A percentile compares a stretch with the other conserved stretches of the same genome.
Evolutionary conservation across 139 green algal genomes (phyloP).

Genomic region (Auxenochlorella protothecoides): DNA sequence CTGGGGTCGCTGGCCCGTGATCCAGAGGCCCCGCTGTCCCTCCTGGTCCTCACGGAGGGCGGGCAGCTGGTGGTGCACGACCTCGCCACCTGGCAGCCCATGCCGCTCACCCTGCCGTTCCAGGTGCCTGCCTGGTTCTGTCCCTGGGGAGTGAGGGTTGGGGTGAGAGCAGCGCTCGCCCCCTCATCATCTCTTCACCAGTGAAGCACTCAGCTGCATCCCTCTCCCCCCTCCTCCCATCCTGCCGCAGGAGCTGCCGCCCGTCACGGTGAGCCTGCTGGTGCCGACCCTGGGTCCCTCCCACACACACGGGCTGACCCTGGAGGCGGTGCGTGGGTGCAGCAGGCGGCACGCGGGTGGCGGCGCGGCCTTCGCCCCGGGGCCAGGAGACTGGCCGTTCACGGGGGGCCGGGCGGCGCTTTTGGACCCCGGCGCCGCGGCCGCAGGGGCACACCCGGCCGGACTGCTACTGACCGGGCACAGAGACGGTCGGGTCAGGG

Average conservation of each 20-base stretch:
- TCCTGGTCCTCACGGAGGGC: conserved; percentile 60
- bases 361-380: neutral
- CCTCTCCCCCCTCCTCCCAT: too few relatives aligned
- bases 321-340: conserved; percentile 1
- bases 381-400: conserved; percentile 19
- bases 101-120: conserved; percentile 34
- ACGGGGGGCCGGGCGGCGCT: conserved; percentile 6
- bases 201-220: too few relatives aligned
- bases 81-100: conserved; percentile 31
- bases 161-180: too few relatives aligned
- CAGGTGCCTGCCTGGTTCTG: conserved; percentile 2
- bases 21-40: conserved; percentile 8
- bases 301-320: conserved; percentile 9
- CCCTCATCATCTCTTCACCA: too few relatives aligned
- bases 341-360: conserved; percentile 2
- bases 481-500: conserved; percentile 34
- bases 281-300: conserved; percentile 7
- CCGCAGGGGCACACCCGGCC: conserved; percentile 11
- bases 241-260: conserved; percentile 24
- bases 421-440: neutral
- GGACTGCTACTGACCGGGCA: conserved; percentile 33
- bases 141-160: too few relatives aligned
- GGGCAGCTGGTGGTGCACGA: conserved; percentile 60
- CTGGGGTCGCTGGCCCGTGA: conserved; percentile 31
- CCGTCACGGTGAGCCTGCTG: conserved; percentile 17